Conservation (phyloP, 805 yeast genomes). For the Yarrowia porcina region DNA sequence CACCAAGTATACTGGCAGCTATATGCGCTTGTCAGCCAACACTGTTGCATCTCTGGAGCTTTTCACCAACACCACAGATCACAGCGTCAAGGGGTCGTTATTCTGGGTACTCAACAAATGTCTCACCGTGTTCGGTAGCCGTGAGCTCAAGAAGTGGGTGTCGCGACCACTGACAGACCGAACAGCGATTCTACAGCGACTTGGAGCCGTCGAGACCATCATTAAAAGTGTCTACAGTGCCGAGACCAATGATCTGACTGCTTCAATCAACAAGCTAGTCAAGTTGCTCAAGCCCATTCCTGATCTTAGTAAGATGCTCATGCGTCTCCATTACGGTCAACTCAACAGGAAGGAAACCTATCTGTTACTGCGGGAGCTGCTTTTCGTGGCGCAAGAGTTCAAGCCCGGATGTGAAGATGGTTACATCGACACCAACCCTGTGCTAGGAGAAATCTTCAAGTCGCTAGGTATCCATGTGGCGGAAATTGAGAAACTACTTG, state of each 20-base stretch:
- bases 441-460: not conserved
- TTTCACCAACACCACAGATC: constrained; percentile 60
- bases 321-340: constrained; percentile 28
- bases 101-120: constrained; percentile 82
- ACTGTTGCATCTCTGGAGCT: constrained; percentile 73
- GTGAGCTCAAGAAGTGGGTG: constrained; percentile 70
- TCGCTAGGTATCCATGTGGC: not conserved
- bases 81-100: constrained; percentile 60
- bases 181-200: constrained; percentile 55
- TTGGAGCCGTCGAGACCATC: constrained; percentile 49
- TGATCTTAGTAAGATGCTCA: constrained; percentile 1
- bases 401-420: not conserved
- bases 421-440: not conserved
- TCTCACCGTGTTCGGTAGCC: constrained; percentile 67
- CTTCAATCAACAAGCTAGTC: constrained; percentile 35
- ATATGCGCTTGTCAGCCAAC: constrained; percentile 58
- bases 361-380: constrained; percentile 2
- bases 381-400: constrained; percentile 13
- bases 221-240: not conserved
- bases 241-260: not conserved
- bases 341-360: not conserved
- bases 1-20: constrained; percentile 48
- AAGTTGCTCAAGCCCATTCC: constrained; percentile 34
- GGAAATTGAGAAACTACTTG: not conserved
- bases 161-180: constrained; percentile 61